Conservation (phyloP, 1,284 basidiomycete genomes). For the Entoloma clypeatum region DNA sequence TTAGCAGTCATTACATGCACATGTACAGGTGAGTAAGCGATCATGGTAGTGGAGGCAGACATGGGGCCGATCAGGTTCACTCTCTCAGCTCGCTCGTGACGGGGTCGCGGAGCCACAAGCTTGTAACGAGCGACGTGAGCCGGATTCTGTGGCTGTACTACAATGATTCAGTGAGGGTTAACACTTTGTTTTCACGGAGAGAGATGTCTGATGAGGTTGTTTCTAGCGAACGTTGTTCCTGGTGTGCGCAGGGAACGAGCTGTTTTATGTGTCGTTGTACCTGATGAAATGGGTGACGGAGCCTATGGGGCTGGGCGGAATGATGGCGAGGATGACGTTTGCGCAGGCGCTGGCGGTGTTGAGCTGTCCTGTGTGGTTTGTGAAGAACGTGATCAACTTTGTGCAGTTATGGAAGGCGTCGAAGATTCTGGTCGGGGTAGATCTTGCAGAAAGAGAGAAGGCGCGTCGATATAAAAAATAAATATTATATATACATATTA, state of each 20-base stretch:
- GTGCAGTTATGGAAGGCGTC: conserved; percentile 99
- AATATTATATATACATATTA: conserved; percentile 2
- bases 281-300: conserved; percentile 83
- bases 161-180: conserved; percentile 77
- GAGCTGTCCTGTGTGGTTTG: conserved; percentile 70
- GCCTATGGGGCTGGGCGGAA: conserved; percentile 46
- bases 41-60: too few relatives aligned
- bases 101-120: conserved; percentile 90
- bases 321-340: conserved; percentile 62
- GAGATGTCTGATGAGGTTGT: conserved; percentile 10
- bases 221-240: conserved; percentile 80
- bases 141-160: conserved; percentile 93
- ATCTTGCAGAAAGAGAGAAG: conserved; percentile 77
- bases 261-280: conserved; percentile 96
- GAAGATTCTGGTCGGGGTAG: conserved; percentile 90
- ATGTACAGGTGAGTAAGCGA: conserved; percentile 85
- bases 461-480: too few relatives aligned
- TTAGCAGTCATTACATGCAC: conserved; percentile 99
- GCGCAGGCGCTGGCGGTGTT: conserved; percentile 71
- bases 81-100: conserved; percentile 81
- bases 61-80: conserved; percentile 16
- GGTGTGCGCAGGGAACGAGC: conserved; percentile 96
- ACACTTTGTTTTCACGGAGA: not conserved
- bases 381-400: conserved; percentile 93
- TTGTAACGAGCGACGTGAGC: conserved; percentile 88